Evolutionary conservation across 2,329 filamentous ascomycete species (phyloP).

Genomic region (Pseudocercospora crystallina): DNA sequence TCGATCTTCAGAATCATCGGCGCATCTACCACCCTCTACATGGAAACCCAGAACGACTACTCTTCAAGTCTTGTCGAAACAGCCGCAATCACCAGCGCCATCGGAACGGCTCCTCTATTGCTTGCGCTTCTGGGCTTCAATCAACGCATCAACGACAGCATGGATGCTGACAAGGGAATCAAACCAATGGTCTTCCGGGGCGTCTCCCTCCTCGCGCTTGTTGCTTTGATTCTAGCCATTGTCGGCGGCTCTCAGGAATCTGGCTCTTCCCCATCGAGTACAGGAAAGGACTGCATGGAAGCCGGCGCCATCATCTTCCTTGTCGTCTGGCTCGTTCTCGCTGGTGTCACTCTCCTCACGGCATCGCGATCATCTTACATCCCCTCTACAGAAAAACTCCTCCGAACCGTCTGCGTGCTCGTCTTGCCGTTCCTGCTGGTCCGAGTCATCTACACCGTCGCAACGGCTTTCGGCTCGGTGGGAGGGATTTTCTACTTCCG

Average conservation of each 20-base stretch:
- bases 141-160: slow-evolving; percentile 22
- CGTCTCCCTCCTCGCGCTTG: slow-evolving; percentile 25
- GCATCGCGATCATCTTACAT: slow-evolving; percentile 11
- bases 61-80: slow-evolving; percentile 20
- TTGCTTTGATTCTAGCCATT: slow-evolving; percentile 28
- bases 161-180: slow-evolving; percentile 16
- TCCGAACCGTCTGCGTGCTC: slow-evolving; percentile 27
- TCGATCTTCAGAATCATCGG: slow-evolving; percentile 30
- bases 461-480: slow-evolving; percentile 19
- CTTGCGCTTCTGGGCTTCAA: slow-evolving; percentile 28
- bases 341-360: slow-evolving; percentile 15
- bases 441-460: slow-evolving; percentile 38
- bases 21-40: slow-evolving; percentile 26
- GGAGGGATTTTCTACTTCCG: slow-evolving; percentile 23
- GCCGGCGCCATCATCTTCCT: slow-evolving; percentile 5
- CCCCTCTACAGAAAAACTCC: slow-evolving; percentile 15
- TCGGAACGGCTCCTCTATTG: slow-evolving; percentile 31
- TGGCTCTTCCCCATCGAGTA: slow-evolving; percentile 6
- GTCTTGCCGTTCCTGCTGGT: slow-evolving; percentile 33
- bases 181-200: slow-evolving; percentile 18
- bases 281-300: slow-evolving; percentile 20
- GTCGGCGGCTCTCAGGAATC: slow-evolving; percentile 22
- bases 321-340: background rate
- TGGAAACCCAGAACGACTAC: slow-evolving; percentile 25
- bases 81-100: slow-evolving; percentile 27